A percentile compares a stretch with the other conserved stretches of the same genome.
phyloP scores from a whole-genome alignment of 768 basidiomycete species.

The Termitomyces bulborhizus region DNA sequence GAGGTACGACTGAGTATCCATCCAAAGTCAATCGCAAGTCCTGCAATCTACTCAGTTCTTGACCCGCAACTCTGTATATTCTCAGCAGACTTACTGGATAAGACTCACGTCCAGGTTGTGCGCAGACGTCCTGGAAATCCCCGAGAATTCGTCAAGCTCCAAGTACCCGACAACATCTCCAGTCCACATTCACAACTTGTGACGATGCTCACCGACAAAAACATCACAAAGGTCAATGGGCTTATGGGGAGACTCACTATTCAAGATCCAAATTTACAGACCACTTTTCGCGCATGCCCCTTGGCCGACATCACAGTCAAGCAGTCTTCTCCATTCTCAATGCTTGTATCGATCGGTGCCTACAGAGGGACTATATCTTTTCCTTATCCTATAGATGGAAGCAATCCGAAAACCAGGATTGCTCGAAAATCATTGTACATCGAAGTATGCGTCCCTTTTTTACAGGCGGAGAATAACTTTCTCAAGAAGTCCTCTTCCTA shows the following conservation, averaged over 20 bases:
- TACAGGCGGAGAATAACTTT: neutral
- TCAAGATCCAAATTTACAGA: slow-evolving; percentile 9
- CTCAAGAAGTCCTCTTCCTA: neutral
- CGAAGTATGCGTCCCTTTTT: slow-evolving; percentile 24
- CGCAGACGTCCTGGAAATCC: slow-evolving; percentile 21
- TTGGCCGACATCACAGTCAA: slow-evolving; percentile 11
- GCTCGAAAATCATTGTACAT: slow-evolving; percentile 53
- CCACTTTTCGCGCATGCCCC: slow-evolving; percentile 12
- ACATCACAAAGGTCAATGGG: neutral
- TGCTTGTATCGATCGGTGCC: slow-evolving; percentile 24
- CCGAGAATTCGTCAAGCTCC: slow-evolving; percentile 12
- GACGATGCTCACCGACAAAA: neutral
- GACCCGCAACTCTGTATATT: slow-evolving; percentile 22
- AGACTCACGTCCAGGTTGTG: slow-evolving; percentile 22
- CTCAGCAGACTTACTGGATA: slow-evolving; percentile 21
- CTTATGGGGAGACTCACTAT: slow-evolving; percentile 19
- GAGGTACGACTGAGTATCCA: slow-evolving; percentile 24
- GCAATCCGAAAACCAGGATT: slow-evolving; percentile 32
- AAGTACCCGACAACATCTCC: neutral
- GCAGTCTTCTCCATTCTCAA: slow-evolving; percentile 25
- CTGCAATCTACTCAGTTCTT: slow-evolving; percentile 17
- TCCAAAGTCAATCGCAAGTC: slow-evolving; percentile 7
- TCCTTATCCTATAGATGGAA: slow-evolving; percentile 38
- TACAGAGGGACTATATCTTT: slow-evolving; percentile 23
- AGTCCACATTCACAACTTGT: neutral